These are phyloP conservation scores for Cutaneotrichosporon sp. DNA, from an alignment of 1,284 basidiomycete species.

Conservation along the genomic window DNA sequence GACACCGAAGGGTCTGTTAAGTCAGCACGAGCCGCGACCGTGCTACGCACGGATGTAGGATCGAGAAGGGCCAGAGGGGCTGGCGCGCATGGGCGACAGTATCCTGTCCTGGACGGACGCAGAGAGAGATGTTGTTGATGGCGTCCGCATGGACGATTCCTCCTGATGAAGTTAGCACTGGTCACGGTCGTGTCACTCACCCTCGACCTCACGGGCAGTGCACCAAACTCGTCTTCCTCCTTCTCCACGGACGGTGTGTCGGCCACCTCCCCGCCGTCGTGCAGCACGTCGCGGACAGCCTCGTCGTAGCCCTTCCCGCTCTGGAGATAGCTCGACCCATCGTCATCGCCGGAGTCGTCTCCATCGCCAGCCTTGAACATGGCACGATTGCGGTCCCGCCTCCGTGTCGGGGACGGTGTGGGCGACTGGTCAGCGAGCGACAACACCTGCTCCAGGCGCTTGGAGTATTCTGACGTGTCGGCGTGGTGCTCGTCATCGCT, in stretches of 20 bases:
- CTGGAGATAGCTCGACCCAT: conserved; percentile 31
- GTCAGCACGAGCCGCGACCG: conserved; percentile 43
- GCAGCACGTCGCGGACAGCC: conserved; percentile 29
- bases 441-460: conserved; percentile 24
- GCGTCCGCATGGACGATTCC: conserved; percentile 56
- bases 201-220: conserved; percentile 19
- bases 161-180: conserved; percentile 37
- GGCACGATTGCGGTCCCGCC: conserved; percentile 5
- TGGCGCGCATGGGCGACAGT: conserved; percentile 6
- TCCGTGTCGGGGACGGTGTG: conserved; percentile 14
- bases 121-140: conserved; percentile 54
- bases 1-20: conserved; percentile 75
- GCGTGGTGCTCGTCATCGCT: conserved; percentile 11
- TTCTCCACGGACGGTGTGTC: conserved; percentile 8
- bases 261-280: conserved; percentile 10
- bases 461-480: conserved; percentile 24
- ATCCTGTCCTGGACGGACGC: conserved; percentile 8
- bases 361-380: neutral
- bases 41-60: conserved; percentile 35
- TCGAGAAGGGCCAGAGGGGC: conserved; percentile 22
- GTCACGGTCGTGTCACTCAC: conserved; percentile 36
- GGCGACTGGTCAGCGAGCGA: conserved; percentile 12
- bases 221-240: conserved; percentile 44
- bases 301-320: conserved; percentile 24
- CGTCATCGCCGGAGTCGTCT: conserved; percentile 17